phyloP scores from a whole-genome alignment of 495 filamentous ascomycete genomes.

The Hypoxylon perforatum region DNA sequence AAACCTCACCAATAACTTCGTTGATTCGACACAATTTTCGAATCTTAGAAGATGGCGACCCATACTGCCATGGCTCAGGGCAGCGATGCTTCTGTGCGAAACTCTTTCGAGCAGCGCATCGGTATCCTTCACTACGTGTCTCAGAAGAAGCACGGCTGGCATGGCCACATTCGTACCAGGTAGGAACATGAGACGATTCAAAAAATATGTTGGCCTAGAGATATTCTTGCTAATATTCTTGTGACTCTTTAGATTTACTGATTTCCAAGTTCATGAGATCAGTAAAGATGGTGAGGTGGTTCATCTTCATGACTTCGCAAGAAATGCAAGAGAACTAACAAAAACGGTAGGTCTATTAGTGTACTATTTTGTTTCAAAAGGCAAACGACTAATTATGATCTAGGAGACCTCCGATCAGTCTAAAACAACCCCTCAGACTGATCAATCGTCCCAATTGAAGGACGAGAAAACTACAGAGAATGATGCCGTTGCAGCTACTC shows the following conservation, averaged over 20 bases:
- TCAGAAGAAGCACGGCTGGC: constrained; percentile 39
- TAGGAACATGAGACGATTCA: constrained; percentile 4
- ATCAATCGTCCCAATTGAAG: constrained; percentile 15
- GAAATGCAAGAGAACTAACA: constrained; percentile 36
- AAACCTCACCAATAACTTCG: too few relatives aligned
- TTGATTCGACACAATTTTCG: not conserved
- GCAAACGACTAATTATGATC: constrained; percentile 2
- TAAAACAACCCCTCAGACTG: constrained; percentile 3
- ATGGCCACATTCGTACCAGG: constrained; percentile 44
- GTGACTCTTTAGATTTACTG: constrained; percentile 84
- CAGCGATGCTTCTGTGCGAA: constrained; percentile 44
- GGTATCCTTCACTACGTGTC: constrained; percentile 44
- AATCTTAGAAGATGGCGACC: constrained; percentile 37
- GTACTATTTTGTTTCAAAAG: not conserved
- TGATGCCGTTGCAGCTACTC: not conserved
- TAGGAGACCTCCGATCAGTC: constrained; percentile 19
- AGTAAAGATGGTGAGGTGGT: constrained; percentile 78
- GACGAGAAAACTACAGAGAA: not conserved
- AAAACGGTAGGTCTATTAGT: constrained; percentile 19
- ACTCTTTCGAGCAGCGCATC: constrained; percentile 41
- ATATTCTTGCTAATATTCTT: constrained; percentile 25
- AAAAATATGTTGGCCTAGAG: not conserved
- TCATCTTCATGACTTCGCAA: constrained; percentile 69
- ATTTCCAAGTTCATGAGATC: constrained; percentile 97
- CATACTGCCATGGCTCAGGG: constrained; percentile 50